Percentiles rank a stretch among this genome's conserved stretches.
Evolutionary conservation across 768 basidiomycete species (phyloP).

Genomic region (Gymnopilus dilepis): DNA sequence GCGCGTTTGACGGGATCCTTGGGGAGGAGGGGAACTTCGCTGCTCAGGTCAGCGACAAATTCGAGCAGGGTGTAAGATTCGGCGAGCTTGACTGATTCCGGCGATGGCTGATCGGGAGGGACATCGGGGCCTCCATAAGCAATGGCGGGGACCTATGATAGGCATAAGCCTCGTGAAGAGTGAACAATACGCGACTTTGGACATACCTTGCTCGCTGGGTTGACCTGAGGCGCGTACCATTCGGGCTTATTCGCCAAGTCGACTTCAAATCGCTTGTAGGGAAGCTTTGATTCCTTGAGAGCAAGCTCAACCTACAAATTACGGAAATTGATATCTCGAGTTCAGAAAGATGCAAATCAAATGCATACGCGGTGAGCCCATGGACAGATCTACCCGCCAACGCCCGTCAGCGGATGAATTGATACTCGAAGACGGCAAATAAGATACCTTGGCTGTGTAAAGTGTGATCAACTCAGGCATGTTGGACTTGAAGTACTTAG

Average conservation of each 20-base stretch:
- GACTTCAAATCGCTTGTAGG: conserved; percentile 58
- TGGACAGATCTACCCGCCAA: conserved; percentile 53
- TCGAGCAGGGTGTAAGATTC: conserved; percentile 73
- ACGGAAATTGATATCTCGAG: neutral
- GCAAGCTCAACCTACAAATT: conserved; percentile 58
- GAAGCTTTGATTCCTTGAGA: conserved; percentile 56
- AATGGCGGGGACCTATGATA: conserved; percentile 57
- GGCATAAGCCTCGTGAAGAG: no score
- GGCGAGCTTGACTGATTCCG: conserved; percentile 62
- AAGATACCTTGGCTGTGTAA: conserved; percentile 45
- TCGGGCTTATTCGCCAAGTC: conserved; percentile 70
- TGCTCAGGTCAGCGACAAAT: conserved; percentile 66
- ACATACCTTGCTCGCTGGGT: conserved; percentile 67
- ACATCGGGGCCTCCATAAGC: conserved; percentile 66
- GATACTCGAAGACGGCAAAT: neutral
- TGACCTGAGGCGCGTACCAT: conserved; percentile 70
- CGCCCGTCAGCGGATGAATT: neutral
- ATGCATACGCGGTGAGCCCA: conserved; percentile 58
- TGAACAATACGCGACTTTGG: no score
- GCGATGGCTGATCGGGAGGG: conserved; percentile 59
- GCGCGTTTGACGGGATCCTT: conserved; percentile 61
- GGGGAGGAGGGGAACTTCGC: conserved; percentile 53
- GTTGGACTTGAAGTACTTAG: neutral
- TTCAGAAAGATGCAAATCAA: neutral
- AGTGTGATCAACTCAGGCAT: conserved; percentile 35